Evolutionary conservation across 2,329 filamentous ascomycete genomes (phyloP).

Genomic region (Aspergillus phoenicis): DNA sequence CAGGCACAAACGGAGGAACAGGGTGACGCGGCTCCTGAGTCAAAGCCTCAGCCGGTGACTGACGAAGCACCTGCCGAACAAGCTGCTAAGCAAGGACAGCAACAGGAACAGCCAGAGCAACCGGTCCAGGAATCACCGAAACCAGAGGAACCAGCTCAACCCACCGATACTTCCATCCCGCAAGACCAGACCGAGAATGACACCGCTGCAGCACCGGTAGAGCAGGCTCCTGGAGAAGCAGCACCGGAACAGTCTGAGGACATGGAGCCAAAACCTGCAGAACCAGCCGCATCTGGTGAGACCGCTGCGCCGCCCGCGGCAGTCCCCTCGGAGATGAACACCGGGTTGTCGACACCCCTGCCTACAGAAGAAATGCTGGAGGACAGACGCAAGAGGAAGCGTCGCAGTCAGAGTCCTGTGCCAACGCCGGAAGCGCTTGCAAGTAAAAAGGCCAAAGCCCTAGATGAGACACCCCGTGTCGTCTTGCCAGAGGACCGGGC

Average conservation of each 20-base stretch:
- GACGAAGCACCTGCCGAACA: slow-evolving; percentile 11
- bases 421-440: slow-evolving; percentile 57
- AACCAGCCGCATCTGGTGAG: slow-evolving; percentile 19
- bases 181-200: slow-evolving; percentile 13
- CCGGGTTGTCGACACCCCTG: slow-evolving; percentile 31
- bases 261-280: slow-evolving; percentile 23
- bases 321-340: slow-evolving; percentile 30
- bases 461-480: slow-evolving; percentile 42
- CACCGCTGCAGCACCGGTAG: slow-evolving; percentile 25
- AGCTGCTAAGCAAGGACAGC: slow-evolving; percentile 2
- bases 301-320: slow-evolving; percentile 21
- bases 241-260: slow-evolving; percentile 15
- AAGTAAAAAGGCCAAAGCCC: slow-evolving; percentile 59
- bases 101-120: slow-evolving; percentile 7
- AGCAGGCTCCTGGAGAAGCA: slow-evolving; percentile 26
- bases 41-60: slow-evolving; percentile 15
- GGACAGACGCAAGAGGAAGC: slow-evolving; percentile 67
- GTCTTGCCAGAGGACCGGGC: slow-evolving; percentile 34
- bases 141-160: not conserved
- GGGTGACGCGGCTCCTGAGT: slow-evolving; percentile 11
- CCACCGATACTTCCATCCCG: not conserved
- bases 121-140: slow-evolving; percentile 8
- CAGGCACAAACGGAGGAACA: slow-evolving; percentile 13
- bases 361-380: slow-evolving; percentile 46
- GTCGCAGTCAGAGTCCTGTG: slow-evolving; percentile 64